Evolutionary conservation across 495 filamentous ascomycete species (phyloP), one percentile per base, ranked within the genome.

Genomic region (Jackrogersella multiformis): DNA sequence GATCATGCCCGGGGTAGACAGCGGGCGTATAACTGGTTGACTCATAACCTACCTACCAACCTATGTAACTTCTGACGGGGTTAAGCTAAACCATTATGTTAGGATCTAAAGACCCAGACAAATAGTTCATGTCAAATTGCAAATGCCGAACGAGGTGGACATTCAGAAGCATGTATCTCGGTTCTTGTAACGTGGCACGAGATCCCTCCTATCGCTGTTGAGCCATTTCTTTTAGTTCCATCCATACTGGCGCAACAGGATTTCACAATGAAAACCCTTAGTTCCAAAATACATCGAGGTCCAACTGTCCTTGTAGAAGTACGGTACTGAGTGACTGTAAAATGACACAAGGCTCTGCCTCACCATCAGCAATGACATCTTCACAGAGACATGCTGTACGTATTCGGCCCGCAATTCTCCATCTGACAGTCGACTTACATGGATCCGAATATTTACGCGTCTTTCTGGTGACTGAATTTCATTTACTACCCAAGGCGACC

Each of bases 121-220:
- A 16, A 21, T 9, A 52, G 23, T 42, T 39, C 38, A 9, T 49
- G 20, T 41, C 52, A 23, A 23, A 41, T 18, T 12, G 32, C 61
- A 56, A 61, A 57, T 64, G 61, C 56, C 62, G 61, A 46, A 26
- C 5, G 26, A 5, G 34, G 48, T 64, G 48, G 39, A 35, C 30
- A 30, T 53, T 49, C 34, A 66, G 42, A 44, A 41, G 20, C 9
- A 53, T 57, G 56, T 32, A 66, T 61, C 57, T 57, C 38, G 28
- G 28, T 44, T 55, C 38, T 46, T 54, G 66, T 57, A 65, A 70
- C 61, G 61, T 70, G 45, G 44, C 53, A 70, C 61, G 41, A 66
- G 61, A 66, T 70, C 51, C 28, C 44, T 49, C 62, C 61, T 62
- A 57, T 66, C 45, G 53, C 20, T 62, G 38, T 16, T 21, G 13